Conservation (phyloP, 257 asterid species). For the Fraxinus cuspidata region DNA sequence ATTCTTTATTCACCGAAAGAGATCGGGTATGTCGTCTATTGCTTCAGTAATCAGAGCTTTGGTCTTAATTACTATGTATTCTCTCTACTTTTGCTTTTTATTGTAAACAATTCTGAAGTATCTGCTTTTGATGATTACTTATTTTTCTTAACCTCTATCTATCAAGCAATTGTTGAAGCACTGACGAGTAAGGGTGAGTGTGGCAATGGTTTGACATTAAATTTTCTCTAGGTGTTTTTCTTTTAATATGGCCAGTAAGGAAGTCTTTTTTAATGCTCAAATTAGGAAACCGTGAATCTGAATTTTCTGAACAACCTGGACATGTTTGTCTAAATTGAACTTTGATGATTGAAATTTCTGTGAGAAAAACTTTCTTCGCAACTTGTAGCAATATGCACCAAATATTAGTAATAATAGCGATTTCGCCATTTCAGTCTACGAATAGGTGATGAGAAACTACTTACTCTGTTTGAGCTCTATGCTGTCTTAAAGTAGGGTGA, state of each 20-base stretch:
- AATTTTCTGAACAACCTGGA: slow-evolving; percentile 1
- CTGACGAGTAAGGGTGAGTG: too few relatives aligned
- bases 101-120: too few relatives aligned
- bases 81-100: background rate
- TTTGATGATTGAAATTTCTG: slow-evolving; percentile 7
- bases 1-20: slow-evolving; percentile 31
- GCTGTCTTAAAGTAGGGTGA: background rate
- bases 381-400: background rate
- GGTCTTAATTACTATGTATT: background rate
- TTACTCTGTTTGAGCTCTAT: background rate
- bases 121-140: too few relatives aligned
- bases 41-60: background rate
- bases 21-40: slow-evolving; percentile 36
- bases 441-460: background rate
- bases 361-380: slow-evolving; percentile 3
- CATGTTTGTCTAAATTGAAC: background rate
- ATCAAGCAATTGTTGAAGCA: too few relatives aligned
- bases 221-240: background rate
- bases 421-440: background rate
- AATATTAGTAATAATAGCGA: background rate
- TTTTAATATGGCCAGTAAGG: background rate
- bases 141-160: too few relatives aligned
- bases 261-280: slow-evolving; percentile 2
- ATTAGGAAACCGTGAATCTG: background rate
- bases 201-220: background rate